These are phyloP conservation scores for Rutstroemia sp. DNA, from an alignment of 2,329 filamentous ascomycete species.

Conservation along the genomic window DNA sequence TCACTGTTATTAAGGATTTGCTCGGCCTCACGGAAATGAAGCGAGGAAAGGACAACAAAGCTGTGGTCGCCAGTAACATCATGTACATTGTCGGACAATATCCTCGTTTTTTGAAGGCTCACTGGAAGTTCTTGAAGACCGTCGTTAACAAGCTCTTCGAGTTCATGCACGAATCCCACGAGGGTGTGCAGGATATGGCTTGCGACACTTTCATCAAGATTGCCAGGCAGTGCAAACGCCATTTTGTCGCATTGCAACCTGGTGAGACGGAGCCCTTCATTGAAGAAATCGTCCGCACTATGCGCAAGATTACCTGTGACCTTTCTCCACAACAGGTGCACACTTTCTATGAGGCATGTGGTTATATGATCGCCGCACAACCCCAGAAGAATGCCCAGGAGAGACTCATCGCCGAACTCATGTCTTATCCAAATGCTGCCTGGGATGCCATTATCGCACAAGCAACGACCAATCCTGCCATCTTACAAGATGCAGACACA, in stretches of 20 bases:
- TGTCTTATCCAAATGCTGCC: conserved; percentile 86
- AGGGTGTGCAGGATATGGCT: conserved; percentile 99
- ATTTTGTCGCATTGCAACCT: conserved; percentile 93
- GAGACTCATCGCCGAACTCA: conserved; percentile 80
- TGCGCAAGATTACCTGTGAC: conserved; percentile 93
- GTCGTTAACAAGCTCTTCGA: conserved; percentile 99
- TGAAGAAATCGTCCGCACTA: conserved; percentile 92
- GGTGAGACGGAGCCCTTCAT: conserved; percentile 95
- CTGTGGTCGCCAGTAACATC: conserved; percentile 97
- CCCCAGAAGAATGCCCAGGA: conserved; percentile 94
- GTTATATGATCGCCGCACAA: conserved; percentile 98
- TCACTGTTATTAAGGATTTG: conserved; percentile 97
- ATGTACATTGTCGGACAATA: conserved; percentile 99
- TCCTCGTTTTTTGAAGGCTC: conserved; percentile 93
- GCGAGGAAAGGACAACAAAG: conserved; percentile 98
- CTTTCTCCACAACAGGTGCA: conserved; percentile 95
- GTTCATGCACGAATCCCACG: conserved; percentile 99
- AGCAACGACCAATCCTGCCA: conserved; percentile 76
- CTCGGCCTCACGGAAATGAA: conserved; percentile 98
- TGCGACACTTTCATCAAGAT: conserved; percentile 99
- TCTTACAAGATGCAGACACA: conserved; percentile 85
- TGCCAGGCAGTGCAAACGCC: conserved; percentile 92
- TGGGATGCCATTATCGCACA: conserved; percentile 93
- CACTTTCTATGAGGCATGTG: conserved; percentile 97
- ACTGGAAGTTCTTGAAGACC: conserved; percentile 99